Conservation (phyloP, 2,329 filamentous ascomycete genomes). For the Penicillium olsonii region DNA sequence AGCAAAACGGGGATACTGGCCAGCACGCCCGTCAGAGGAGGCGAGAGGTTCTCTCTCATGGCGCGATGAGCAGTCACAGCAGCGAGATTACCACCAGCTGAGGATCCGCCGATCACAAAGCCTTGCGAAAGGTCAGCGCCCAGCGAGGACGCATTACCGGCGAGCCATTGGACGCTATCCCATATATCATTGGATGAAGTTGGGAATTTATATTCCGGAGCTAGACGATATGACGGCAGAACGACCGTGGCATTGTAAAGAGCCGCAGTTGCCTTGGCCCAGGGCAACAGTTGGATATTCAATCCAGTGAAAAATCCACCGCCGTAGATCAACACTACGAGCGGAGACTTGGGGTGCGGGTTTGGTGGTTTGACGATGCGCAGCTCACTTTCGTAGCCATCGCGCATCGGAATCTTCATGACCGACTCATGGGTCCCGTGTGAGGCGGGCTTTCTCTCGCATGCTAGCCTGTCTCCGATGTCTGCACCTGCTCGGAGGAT, state of each 20-base stretch:
- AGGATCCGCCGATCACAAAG: slow-evolving; percentile 54
- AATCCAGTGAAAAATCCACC: slow-evolving; percentile 28
- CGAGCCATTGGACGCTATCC: slow-evolving; percentile 50
- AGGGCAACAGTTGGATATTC: slow-evolving; percentile 19
- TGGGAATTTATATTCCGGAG: slow-evolving; percentile 51
- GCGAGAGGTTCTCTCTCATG: slow-evolving; percentile 43
- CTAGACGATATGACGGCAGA: slow-evolving; percentile 36
- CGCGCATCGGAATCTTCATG: slow-evolving; percentile 18
- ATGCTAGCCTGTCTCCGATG: neutral
- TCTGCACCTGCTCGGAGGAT: neutral
- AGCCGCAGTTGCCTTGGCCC: slow-evolving; percentile 19
- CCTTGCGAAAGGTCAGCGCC: slow-evolving; percentile 46
- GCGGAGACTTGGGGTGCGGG: slow-evolving; percentile 7
- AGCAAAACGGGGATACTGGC: slow-evolving; percentile 45
- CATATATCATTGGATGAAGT: slow-evolving; percentile 47
- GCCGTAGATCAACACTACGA: slow-evolving; percentile 27
- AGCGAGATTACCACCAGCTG: slow-evolving; percentile 48
- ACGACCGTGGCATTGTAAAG: slow-evolving; percentile 23
- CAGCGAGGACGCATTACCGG: slow-evolving; percentile 41
- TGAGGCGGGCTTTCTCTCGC: neutral
- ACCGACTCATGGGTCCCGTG: slow-evolving; percentile 6
- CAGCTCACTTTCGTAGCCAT: slow-evolving; percentile 16
- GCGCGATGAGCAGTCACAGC: slow-evolving; percentile 43
- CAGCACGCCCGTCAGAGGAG: slow-evolving; percentile 51
- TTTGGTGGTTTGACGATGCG: slow-evolving; percentile 15